These are phyloP conservation scores for Incumbomyces delicatus DNA, from an alignment of 2,329 filamentous ascomycete genomes.

Conservation along the genomic window DNA sequence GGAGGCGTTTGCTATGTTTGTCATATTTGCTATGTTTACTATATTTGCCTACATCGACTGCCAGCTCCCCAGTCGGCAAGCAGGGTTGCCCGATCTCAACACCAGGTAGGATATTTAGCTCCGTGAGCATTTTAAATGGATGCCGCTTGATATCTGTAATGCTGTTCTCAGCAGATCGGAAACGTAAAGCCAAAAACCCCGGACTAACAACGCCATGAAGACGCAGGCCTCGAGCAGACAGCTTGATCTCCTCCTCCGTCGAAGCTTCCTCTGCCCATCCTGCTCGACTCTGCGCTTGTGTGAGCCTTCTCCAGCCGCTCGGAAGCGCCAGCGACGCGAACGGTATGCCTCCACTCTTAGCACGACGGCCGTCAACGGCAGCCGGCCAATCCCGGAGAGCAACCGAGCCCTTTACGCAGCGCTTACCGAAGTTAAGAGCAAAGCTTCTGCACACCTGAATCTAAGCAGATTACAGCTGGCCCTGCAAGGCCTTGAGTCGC, in stretches of 20 bases:
- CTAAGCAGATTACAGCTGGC: slow-evolving; percentile 51
- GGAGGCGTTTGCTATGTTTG: no score
- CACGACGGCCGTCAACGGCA: slow-evolving; percentile 44
- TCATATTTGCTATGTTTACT: no score
- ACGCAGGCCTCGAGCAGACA: background rate
- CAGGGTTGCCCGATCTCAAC: no score
- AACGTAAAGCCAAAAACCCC: no score
- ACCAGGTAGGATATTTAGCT: no score
- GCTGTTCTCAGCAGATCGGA: no score
- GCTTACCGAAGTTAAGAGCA: slow-evolving; percentile 41
- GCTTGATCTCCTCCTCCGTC: slow-evolving; percentile 13
- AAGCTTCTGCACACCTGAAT: slow-evolving; percentile 47
- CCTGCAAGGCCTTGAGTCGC: slow-evolving; percentile 46
- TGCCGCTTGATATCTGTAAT: no score
- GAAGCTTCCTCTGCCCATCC: slow-evolving; percentile 30
- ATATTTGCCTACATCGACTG: no score
- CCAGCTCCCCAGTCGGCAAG: no score
- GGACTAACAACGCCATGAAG: background rate
- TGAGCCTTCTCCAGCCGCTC: slow-evolving; percentile 15
- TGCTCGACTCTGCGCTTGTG: slow-evolving; percentile 29
- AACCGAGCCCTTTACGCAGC: slow-evolving; percentile 46
- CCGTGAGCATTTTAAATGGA: no score
- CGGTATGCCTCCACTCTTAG: slow-evolving; percentile 32
- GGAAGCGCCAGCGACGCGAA: slow-evolving; percentile 21
- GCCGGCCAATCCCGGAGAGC: slow-evolving; percentile 42